phyloP scores from a whole-genome alignment of 108 stramenopile genomes.

The Stephanodiscus minutulus region DNA sequence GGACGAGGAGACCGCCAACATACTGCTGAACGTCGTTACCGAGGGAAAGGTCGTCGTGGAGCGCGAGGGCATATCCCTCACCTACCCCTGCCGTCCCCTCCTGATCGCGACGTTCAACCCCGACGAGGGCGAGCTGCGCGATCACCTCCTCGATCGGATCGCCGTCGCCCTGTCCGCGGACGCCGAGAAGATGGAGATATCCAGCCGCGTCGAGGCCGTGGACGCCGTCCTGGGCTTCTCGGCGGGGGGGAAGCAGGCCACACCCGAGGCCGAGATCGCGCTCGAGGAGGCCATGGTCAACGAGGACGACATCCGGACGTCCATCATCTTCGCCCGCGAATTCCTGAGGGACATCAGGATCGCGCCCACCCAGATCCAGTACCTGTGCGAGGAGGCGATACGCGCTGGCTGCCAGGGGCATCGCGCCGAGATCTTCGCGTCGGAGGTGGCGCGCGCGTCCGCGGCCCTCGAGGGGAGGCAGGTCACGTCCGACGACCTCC shows the following conservation, averaged over 20 bases:
- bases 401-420: constrained; percentile 96
- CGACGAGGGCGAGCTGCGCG: constrained; percentile 96
- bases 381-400: constrained; percentile 95
- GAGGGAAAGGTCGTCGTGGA: constrained; percentile 94
- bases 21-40: constrained; percentile 86
- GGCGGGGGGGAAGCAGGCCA: constrained; percentile 63
- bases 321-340: constrained; percentile 93
- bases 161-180: constrained; percentile 90
- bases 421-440: constrained; percentile 95
- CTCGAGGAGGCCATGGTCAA: constrained; percentile 75
- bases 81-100: constrained; percentile 90
- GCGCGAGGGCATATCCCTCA: constrained; percentile 92
- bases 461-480: constrained; percentile 94
- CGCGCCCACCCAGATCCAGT: constrained; percentile 89
- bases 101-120: constrained; percentile 97
- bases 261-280: constrained; percentile 61
- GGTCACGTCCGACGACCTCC: constrained; percentile 83
- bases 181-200: constrained; percentile 76
- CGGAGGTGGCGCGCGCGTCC: constrained; percentile 87
- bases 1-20: constrained; percentile 92
- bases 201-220: constrained; percentile 84
- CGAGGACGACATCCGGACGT: constrained; percentile 93
- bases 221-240: constrained; percentile 83
- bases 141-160: constrained; percentile 94
- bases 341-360: constrained; percentile 83